A percentile compares a stretch with the other conserved stretches of the same genome.
Evolutionary conservation across 2,329 filamentous ascomycete genomes (phyloP).

Genomic region (Cercospora sojina): DNA sequence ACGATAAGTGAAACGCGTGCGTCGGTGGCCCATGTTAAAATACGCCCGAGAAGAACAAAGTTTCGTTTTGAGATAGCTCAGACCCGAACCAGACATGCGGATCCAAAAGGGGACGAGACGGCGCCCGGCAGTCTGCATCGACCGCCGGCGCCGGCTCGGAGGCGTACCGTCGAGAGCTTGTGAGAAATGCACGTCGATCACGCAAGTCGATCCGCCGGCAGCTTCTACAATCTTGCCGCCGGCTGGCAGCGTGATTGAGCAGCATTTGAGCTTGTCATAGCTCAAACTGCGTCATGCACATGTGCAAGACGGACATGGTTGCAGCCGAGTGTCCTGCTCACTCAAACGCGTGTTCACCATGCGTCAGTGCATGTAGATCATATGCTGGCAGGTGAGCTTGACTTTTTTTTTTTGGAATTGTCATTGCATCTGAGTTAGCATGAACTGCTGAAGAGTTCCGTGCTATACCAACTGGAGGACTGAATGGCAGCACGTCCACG

Average conservation of each 20-base stretch:
- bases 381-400: neutral
- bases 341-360: neutral
- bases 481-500: neutral
- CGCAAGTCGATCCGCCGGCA: neutral
- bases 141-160: neutral
- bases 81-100: constrained; percentile 10
- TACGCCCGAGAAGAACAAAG: neutral
- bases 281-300: neutral
- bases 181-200: neutral
- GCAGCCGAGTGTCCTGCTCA: neutral
- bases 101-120: constrained; percentile 1
- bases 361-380: neutral
- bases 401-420: neutral
- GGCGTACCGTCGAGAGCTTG: constrained; percentile 3
- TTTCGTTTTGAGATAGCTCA: constrained; percentile 3
- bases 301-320: neutral
- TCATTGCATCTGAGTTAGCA: neutral
- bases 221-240: neutral
- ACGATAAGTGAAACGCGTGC: constrained; percentile 13
- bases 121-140: constrained; percentile 10
- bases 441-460: neutral
- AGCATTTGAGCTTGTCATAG: neutral
- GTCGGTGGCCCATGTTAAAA: constrained; percentile 3
- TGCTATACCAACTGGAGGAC: neutral
- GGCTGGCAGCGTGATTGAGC: neutral